Evolutionary conservation across 164 flowering plant genomes (phyloP), one percentile per base, ranked within the genome.

Genomic region (Euptelea pleiosperma): DNA sequence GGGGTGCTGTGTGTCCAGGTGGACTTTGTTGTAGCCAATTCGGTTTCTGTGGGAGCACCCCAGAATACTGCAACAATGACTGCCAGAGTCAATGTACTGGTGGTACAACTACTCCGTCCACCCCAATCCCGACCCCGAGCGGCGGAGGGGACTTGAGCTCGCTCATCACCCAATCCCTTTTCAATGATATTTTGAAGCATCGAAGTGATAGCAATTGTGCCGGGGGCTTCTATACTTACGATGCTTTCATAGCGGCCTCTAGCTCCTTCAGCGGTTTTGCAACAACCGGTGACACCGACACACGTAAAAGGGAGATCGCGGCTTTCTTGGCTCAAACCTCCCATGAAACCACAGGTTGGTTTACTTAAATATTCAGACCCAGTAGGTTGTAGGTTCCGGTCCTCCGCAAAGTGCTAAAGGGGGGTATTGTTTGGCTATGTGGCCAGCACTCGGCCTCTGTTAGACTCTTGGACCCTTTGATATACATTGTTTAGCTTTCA

Each of bases 311-410:
- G 45, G 84, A 82, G 70, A 58, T 82, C 9, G 82, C 82, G 0
- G 87, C 85, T 39, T 82, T 80, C 63, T 68, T 82, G 4, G 87
- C 73, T 16, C 80, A 82, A 26, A 60, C 74, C 25, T 69, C 79
- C 6, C 80, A 82, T 26, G 81, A 79, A 36, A 82, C 87, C 42
- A 67, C 75, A 18, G 76, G 85, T 67, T 7, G 4, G 31, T 29
- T 11, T 65, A 41, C 9, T n/a, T n/a, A n/a, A n/a, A n/a, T n/a
- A n/a, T n/a, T n/a, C n/a, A n/a, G n/a, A n/a, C n/a, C n/a, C n/a
- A n/a, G n/a, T n/a, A n/a, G n/a, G n/a, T n/a, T n/a, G n/a, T n/a
- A n/a, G n/a, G n/a, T n/a, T n/a, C n/a, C n/a, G n/a, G n/a, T n/a
- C n/a, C n/a, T n/a, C n/a, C n/a, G n/a, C n/a, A n/a, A n/a, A n/a